Evolutionary conservation across 768 basidiomycete species (phyloP), one percentile per base, ranked within the genome.

Genomic region (Harrya chromipes): DNA sequence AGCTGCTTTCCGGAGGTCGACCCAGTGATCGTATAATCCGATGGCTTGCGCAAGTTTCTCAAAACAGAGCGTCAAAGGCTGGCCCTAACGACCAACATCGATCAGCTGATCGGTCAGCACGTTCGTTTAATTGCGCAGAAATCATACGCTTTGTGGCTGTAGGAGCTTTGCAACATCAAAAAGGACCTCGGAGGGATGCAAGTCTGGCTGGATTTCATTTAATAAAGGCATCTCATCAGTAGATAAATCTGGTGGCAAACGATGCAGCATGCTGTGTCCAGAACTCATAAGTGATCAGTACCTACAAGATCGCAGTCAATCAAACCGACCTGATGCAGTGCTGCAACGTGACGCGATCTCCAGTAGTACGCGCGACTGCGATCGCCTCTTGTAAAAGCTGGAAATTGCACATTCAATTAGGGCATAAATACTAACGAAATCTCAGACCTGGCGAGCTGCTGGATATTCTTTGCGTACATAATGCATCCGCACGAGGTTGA

Each of bases 321-420:
- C 20, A 21, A 50, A 54, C 90, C 29, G 46, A 58, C 90, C 85
- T 87, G 59, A 84, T 84, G 57, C 89, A 91, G 61, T 89, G 85
- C 56, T 90, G 86, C 42, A 92, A 71, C 11, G 84, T 85, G 40
- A 82, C 59, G 46, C 77, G 81, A 65, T 93, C 90, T 29, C 83
- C 82, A 26, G 74, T 79, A 8, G 83, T 83, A 45, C 90, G 80
- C 45, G 89, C 79, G n/a, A 86, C 82, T 38, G 79, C 77, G 52
- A 92, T 84, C 3, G 89, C 90, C 70, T 93, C 90, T 27, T 77
- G 72, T 13, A 92, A 68, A 45, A 86, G 71, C 90, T 93, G 56
- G 0, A 35, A 47, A 46, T 23, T 40, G 27, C 37, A 17, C 23
- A 23, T 55, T 31, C 50, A 54, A 52, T 35, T 13, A 34, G 21